phyloP scores from a whole-genome alignment of 78 protist species.

The Dictyostelium capitatum region DNA sequence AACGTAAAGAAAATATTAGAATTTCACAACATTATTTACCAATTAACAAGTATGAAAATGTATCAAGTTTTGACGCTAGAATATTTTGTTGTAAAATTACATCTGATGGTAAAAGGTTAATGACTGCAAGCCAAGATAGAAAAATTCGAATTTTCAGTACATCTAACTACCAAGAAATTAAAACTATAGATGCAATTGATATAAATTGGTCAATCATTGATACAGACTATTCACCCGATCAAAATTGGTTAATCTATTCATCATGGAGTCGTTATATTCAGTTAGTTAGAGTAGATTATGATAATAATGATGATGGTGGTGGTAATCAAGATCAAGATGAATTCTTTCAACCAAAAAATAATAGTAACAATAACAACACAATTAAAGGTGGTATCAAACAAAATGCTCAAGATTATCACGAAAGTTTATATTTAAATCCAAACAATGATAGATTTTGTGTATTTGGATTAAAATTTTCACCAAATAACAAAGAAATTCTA shows the following conservation, averaged over 20 bases:
- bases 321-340: not conserved
- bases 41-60: not conserved
- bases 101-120: slow-evolving; percentile 46
- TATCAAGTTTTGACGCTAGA: not conserved
- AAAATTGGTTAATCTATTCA: slow-evolving; percentile 74
- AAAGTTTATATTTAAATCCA: slow-evolving; percentile 29
- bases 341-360: not conserved
- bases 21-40: slow-evolving; percentile 58
- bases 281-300: slow-evolving; percentile 33
- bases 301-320: slow-evolving; percentile 2
- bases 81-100: slow-evolving; percentile 69
- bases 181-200: slow-evolving; percentile 16
- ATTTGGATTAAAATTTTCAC: slow-evolving; percentile 80
- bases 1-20: slow-evolving; percentile 10
- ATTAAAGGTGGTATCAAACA: not conserved
- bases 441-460: slow-evolving; percentile 69
- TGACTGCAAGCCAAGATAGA: slow-evolving; percentile 80
- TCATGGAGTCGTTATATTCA: slow-evolving; percentile 78
- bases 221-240: slow-evolving; percentile 64
- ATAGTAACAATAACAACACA: not conserved
- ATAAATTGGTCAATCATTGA: slow-evolving; percentile 76
- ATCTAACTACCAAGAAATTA: not conserved
- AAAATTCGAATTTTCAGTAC: slow-evolving; percentile 56
- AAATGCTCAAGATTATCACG: not conserved
- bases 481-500: slow-evolving; percentile 66